These are phyloP conservation scores for Noccaea caerulescens DNA, from an alignment of 345 rosid species.

Conservation along the genomic window DNA sequence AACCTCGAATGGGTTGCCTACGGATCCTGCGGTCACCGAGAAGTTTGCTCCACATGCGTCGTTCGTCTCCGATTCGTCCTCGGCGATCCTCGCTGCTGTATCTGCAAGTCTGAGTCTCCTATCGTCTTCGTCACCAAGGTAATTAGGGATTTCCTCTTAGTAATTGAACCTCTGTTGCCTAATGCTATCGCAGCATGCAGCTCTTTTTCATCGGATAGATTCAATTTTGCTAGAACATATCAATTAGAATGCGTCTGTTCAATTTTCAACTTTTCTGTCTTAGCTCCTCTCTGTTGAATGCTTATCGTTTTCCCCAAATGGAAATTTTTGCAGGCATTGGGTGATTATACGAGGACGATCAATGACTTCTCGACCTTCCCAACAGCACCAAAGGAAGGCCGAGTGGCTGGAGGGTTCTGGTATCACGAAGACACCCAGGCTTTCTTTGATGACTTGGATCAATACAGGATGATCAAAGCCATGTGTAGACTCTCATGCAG, in stretches of 20 bases:
- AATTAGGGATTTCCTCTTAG: slow-evolving; percentile 27
- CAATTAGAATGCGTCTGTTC: not conserved
- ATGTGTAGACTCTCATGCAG: slow-evolving; percentile 96
- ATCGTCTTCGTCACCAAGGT: slow-evolving; percentile 90
- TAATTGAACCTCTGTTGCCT: not conserved
- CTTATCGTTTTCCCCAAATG: not conserved
- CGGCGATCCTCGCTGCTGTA: slow-evolving; percentile 85
- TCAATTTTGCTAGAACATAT: not conserved
- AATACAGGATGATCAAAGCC: slow-evolving; percentile 95
- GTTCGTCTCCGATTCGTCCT: slow-evolving; percentile 90
- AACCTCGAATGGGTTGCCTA: slow-evolving; percentile 92
- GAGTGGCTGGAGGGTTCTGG: slow-evolving; percentile 72
- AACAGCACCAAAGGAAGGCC: slow-evolving; percentile 80
- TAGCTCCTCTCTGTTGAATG: not conserved
- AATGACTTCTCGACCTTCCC: slow-evolving; percentile 84
- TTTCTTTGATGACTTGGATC: slow-evolving; percentile 89
- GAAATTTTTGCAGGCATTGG: slow-evolving; percentile 64
- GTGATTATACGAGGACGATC: slow-evolving; percentile 88
- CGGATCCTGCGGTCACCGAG: slow-evolving; percentile 92
- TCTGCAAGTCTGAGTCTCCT: slow-evolving; percentile 78
- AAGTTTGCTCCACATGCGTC: slow-evolving; percentile 89
- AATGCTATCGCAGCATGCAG: not conserved
- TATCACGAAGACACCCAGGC: slow-evolving; percentile 87
- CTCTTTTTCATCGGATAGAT: not conserved
- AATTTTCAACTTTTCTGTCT: not conserved